phyloP scores from a whole-genome alignment of 2,329 filamentous ascomycete genomes.

The Pestalotiopsis sp. region DNA sequence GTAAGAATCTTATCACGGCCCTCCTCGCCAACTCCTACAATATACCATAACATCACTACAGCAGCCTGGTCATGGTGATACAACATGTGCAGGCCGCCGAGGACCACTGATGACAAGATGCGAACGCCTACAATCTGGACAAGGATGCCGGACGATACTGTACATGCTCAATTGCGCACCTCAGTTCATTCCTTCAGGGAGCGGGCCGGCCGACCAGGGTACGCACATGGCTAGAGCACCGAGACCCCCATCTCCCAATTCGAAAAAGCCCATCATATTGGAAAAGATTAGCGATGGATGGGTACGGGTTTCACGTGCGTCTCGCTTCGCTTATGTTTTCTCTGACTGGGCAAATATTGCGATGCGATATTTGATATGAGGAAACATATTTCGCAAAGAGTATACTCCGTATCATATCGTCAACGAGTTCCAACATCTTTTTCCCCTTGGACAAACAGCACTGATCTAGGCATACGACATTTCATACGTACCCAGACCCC shows the following conservation, averaged over 20 bases:
- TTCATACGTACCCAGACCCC: no score
- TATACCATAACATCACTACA: not conserved
- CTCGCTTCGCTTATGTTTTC: not conserved
- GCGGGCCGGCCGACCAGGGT: not conserved
- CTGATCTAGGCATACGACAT: no score
- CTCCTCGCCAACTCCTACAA: no score
- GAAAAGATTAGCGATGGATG: not conserved
- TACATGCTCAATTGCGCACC: not conserved
- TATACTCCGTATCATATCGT: no score
- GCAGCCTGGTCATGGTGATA: not conserved
- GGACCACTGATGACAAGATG: not conserved
- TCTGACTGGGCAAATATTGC: not conserved
- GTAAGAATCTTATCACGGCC: no score
- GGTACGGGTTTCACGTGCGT: not conserved
- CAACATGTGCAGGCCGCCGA: not conserved
- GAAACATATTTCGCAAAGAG: no score
- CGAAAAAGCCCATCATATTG: not conserved
- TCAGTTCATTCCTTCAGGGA: not conserved
- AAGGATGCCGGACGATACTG: not conserved
- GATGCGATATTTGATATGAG: not conserved
- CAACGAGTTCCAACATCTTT: no score
- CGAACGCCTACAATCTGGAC: not conserved
- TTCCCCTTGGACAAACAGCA: no score
- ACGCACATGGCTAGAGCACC: not conserved
- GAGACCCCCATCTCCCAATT: not conserved